phyloP scores from a whole-genome alignment of 768 basidiomycete species.

The Strobilomyces echinocephalus region DNA sequence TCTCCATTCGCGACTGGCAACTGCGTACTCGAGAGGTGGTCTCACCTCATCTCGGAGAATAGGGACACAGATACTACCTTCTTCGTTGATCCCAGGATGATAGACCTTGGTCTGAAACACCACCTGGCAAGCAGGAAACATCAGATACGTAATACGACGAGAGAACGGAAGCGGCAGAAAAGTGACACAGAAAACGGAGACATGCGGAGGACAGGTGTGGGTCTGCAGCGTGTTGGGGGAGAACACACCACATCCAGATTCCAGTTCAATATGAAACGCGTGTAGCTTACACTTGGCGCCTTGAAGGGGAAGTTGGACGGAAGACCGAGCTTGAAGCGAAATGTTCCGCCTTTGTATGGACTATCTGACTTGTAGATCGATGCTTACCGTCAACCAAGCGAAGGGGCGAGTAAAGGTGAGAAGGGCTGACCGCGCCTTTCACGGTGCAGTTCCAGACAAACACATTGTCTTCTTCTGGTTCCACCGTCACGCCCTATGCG shows the following conservation, averaged over 20 bases:
- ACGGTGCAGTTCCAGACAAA: slow-evolving; percentile 75
- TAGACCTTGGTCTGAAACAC: slow-evolving; percentile 84
- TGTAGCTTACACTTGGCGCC: slow-evolving; percentile 58
- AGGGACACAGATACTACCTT: slow-evolving; percentile 81
- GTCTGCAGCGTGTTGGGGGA: slow-evolving; percentile 21
- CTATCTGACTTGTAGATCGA: slow-evolving; percentile 52
- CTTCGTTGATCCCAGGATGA: slow-evolving; percentile 87
- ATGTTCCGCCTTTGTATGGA: slow-evolving; percentile 80
- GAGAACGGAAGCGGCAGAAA: not conserved
- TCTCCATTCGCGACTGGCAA: not conserved
- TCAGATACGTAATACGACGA: slow-evolving; percentile 18
- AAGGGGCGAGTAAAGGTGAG: not conserved
- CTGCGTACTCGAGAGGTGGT: slow-evolving; percentile 4
- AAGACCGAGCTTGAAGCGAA: slow-evolving; percentile 68
- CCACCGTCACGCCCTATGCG: slow-evolving; percentile 56
- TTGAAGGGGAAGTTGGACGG: slow-evolving; percentile 86
- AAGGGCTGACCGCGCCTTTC: slow-evolving; percentile 60
- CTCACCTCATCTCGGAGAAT: slow-evolving; percentile 79
- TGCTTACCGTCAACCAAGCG: slow-evolving; percentile 1
- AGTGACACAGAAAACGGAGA: not conserved
- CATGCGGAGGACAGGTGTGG: not conserved
- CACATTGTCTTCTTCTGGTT: slow-evolving; percentile 65
- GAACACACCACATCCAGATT: not conserved
- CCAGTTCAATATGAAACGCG: slow-evolving; percentile 3
- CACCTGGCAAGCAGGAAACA: slow-evolving; percentile 44